Evolutionary conservation across 495 filamentous ascomycete genomes (phyloP).

Genomic region (Penicillium pancosmium): DNA sequence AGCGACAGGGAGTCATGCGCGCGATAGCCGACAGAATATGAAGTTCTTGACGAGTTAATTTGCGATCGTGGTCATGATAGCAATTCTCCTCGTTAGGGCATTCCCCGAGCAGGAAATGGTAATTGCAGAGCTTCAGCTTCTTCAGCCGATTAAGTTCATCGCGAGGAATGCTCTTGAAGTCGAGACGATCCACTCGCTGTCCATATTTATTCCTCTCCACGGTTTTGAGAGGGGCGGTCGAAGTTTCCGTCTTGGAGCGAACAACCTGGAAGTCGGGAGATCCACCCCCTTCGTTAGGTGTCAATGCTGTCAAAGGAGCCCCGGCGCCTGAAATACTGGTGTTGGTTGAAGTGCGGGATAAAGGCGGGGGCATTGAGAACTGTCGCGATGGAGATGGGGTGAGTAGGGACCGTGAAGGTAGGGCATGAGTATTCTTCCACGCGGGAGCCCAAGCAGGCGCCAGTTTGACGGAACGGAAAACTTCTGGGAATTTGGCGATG

Average conservation of each 20-base stretch:
- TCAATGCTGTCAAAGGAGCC: slow-evolving; percentile 34
- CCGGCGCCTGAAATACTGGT: slow-evolving; percentile 42
- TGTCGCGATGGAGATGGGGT: slow-evolving; percentile 49
- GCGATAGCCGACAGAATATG: slow-evolving; percentile 69
- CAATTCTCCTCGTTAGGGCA: slow-evolving; percentile 70
- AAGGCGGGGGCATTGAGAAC: slow-evolving; percentile 30
- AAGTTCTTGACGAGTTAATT: slow-evolving; percentile 66
- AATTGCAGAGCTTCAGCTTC: slow-evolving; percentile 82
- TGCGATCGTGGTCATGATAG: slow-evolving; percentile 74
- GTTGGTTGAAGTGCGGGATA: slow-evolving; percentile 46
- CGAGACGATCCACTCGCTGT: slow-evolving; percentile 67
- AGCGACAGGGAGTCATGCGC: slow-evolving; percentile 76
- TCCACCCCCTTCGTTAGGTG: slow-evolving; percentile 33
- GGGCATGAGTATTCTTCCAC: slow-evolving; percentile 38
- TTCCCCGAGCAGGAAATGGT: slow-evolving; percentile 75
- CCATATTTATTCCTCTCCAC: slow-evolving; percentile 73
- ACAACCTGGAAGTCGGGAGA: slow-evolving; percentile 42
- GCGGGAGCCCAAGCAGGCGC: slow-evolving; percentile 43
- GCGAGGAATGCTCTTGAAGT: slow-evolving; percentile 55
- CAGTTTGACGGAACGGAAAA: slow-evolving; percentile 71
- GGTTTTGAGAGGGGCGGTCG: slow-evolving; percentile 49
- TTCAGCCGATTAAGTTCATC: slow-evolving; percentile 63
- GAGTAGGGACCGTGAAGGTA: slow-evolving; percentile 38
- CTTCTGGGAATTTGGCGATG: slow-evolving; percentile 59
- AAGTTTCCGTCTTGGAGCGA: slow-evolving; percentile 55